Base-by-base conservation (phyloP, 768 basidiomycete species). In the Rickenella mellea region DNA sequence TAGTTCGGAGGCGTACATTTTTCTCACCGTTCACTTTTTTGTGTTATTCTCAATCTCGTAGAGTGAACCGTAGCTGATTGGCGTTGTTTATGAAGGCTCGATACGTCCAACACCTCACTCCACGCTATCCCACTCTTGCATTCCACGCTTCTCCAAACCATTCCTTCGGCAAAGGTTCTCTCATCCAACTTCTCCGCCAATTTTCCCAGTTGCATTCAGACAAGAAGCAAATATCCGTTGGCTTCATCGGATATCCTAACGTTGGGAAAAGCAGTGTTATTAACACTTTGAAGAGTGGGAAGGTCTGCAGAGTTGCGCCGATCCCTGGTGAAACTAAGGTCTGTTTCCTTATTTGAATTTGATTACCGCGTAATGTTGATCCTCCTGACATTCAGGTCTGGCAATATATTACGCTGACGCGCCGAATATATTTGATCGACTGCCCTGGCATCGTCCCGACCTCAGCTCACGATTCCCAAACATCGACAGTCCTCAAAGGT, bases 141-240 rank as follows among this genome's bases (percentile, higher is more conserved):
- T 97, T 98, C 73, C 94, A 99, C 58, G 96, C 94, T 6, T 98
- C 94, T 17, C 92, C 93, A 33, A 96, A 96, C 60, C 93, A 99
- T 66, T 96, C 94, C 1, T 99, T 99, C 56, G 96, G 94, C 54
- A 98, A 99, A 65, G 94, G 94, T 15, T 90, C 96, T 15, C 80
- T 99, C 47, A 99, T 99, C 53, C 92, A 96, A 62, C 77, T 98
- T 33, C 74, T 99, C 35, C 78, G 96, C 21, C 96, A 98, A 57
- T 99, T 99, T 62, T 86, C 92, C 4, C 88, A 89, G 51, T 77
- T 98, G 27, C 96, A 98, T 63, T 88, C 90, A 9, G 96, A 99
- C 68, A 97, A 96, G 70, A 98, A 96, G 66, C 94, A 99, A 60
- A 98, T 99, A 53, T 94, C 90, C 15, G 92, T 99, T 50, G 94